Conservation (phyloP, 495 filamentous ascomycete species). For the Penicillium coprophilum region DNA sequence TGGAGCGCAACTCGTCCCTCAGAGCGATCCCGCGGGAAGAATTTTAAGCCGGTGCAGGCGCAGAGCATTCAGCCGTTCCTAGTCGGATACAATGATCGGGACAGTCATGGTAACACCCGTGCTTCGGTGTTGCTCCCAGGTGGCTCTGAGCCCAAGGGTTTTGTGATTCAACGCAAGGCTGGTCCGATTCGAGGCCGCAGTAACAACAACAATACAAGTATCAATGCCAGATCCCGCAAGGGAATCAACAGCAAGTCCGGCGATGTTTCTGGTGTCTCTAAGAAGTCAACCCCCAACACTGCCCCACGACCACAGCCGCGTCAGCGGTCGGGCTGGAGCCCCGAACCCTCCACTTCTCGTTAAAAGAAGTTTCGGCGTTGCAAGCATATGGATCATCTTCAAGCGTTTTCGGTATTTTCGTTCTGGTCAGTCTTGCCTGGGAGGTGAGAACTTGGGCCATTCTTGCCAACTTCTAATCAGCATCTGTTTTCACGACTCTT, state of each 20-base stretch:
- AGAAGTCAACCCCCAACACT: not conserved
- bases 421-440: not conserved
- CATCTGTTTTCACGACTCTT: not conserved
- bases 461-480: not conserved
- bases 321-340: not conserved
- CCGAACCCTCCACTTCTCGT: not conserved
- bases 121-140: conserved; percentile 37
- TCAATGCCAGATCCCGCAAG: not conserved
- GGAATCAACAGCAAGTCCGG: conserved; percentile 27
- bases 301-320: not conserved
- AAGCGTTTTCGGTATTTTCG: conserved; percentile 1
- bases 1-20: conserved; percentile 41
- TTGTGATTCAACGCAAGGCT: conserved; percentile 36
- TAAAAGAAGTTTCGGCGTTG: not conserved
- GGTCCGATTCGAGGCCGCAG: conserved; percentile 30
- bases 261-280: not conserved
- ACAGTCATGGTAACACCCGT: conserved; percentile 33
- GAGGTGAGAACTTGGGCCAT: not conserved
- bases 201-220: conserved; percentile 9
- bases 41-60: conserved; percentile 41
- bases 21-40: conserved; percentile 32
- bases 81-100: conserved; percentile 38
- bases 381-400: not conserved
- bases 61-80: conserved; percentile 39
- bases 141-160: conserved; percentile 33